A percentile compares a stretch with the other conserved stretches of the same genome.
Evolutionary conservation across 2,329 filamentous ascomycete genomes (phyloP).

Genomic region (Rutstroemia sp.): DNA sequence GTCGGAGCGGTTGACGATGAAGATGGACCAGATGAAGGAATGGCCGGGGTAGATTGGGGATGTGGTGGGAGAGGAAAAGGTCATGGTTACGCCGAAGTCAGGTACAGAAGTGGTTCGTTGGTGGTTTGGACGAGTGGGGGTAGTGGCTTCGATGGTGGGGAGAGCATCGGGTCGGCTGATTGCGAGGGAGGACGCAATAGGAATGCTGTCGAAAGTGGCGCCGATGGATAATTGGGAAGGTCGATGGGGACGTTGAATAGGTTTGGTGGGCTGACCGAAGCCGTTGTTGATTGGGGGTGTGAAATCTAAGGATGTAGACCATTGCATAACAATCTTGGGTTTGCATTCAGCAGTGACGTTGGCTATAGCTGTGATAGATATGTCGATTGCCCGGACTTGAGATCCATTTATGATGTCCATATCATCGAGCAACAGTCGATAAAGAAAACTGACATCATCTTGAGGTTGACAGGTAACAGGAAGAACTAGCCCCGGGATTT

Average conservation of each 20-base stretch:
- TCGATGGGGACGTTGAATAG: conserved; percentile 54
- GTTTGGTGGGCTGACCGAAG: conserved; percentile 48
- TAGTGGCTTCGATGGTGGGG: conserved; percentile 48
- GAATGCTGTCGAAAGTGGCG: conserved; percentile 44
- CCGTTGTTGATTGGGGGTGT: conserved; percentile 56
- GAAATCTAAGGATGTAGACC: conserved; percentile 65
- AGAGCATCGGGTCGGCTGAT: conserved; percentile 52
- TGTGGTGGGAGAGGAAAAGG: conserved; percentile 56
- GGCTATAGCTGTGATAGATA: conserved; percentile 54
- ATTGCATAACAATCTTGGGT: conserved; percentile 56
- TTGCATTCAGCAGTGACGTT: conserved; percentile 50
- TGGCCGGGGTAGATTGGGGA: conserved; percentile 55
- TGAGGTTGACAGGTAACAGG: conserved; percentile 58
- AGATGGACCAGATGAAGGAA: conserved; percentile 64
- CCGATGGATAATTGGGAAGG: conserved; percentile 58
- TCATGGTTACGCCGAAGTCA: conserved; percentile 67
- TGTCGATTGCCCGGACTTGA: conserved; percentile 44
- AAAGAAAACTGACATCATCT: conserved; percentile 70
- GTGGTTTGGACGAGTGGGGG: conserved; percentile 7
- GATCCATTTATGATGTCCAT: conserved; percentile 34
- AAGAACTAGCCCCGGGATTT: conserved; percentile 39
- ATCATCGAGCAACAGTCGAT: conserved; percentile 49
- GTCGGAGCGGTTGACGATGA: conserved; percentile 65
- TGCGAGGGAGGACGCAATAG: conserved; percentile 47
- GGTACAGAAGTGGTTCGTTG: conserved; percentile 38